Percentiles rank a stretch among this genome's conserved stretches.
Evolutionary conservation across 345 rosid species (phyloP).

Genomic region (Melaleuca quinquenervia): DNA sequence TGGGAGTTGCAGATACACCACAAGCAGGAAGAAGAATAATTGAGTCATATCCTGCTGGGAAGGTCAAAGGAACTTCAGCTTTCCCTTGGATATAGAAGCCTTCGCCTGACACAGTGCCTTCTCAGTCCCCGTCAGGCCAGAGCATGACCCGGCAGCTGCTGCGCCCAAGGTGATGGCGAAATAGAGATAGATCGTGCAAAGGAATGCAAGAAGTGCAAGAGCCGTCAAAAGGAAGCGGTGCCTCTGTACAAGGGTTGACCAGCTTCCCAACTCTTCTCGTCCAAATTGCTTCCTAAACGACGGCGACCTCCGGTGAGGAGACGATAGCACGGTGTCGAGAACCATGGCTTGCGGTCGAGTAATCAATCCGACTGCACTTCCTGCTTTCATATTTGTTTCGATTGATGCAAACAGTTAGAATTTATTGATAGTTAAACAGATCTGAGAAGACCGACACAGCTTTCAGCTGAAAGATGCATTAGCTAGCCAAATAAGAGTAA

Average conservation of each 20-base stretch:
- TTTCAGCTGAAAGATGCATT: background rate
- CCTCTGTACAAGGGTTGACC: conserved; percentile 54
- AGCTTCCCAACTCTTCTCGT: conserved; percentile 77
- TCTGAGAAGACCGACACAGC: background rate
- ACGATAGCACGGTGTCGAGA: conserved; percentile 58
- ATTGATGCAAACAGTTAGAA: background rate
- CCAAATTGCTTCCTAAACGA: conserved; percentile 48
- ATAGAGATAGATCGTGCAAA: conserved; percentile 85
- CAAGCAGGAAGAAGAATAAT: background rate
- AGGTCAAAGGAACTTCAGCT: conserved; percentile 31
- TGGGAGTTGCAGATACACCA: background rate
- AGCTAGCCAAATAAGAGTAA: background rate
- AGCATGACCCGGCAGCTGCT: conserved; percentile 41
- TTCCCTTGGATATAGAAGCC: conserved; percentile 36
- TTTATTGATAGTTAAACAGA: background rate
- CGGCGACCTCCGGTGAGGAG: conserved; percentile 63
- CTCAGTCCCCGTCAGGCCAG: conserved; percentile 52
- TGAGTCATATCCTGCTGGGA: background rate
- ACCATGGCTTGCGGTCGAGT: conserved; percentile 17
- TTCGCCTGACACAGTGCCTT: conserved; percentile 56
- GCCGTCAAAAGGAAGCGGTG: conserved; percentile 90
- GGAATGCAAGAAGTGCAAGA: conserved; percentile 55
- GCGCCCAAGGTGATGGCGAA: conserved; percentile 82
- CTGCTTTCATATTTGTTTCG: background rate
- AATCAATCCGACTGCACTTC: background rate